Evolutionary conservation across 2,329 filamentous ascomycete genomes (phyloP), one percentile per base, ranked within the genome.

Genomic region (Trichoderma hamatum): DNA sequence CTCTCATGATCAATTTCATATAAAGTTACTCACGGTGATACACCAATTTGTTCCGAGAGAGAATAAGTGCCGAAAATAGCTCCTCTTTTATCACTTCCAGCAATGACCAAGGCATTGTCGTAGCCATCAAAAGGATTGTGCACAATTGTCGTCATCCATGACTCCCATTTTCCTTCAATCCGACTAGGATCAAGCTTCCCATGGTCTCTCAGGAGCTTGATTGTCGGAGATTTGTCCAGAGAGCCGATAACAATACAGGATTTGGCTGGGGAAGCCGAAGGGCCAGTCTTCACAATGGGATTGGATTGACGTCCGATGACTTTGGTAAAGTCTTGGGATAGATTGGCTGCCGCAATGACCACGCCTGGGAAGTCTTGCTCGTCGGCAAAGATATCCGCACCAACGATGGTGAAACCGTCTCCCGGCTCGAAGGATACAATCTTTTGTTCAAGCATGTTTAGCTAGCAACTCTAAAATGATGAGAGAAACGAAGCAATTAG

Each of bases 21-120:
- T 2, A 10, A 16, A 2, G 26, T n/a, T 36, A 34, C 75, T 69
- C 69, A 77, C 72, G 86, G 86, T 0, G 86, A 88, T 13, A 89
- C 85, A 21, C 87, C 87, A 58, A 89, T 88, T 70, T 89, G 86
- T 72, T 89, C 86, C 0, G 85, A 87, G 24, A 90, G 74, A 62
- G 86, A 85, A 73, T 89, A 89, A 19, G 88, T 78, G 14, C 87
- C 87, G 67, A 85, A 89, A 21, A 89, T 87, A 0, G 85, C 82
- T n/a, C 86, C 87, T 72, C 88, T 80, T 36, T 86, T 86, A 70
- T 89, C 86, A 71, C 84, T 87, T 3, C 85, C 87, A 46, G 83
- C 84, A 75, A 89, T 86, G 24, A 88, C 83, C 19, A 89, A 76
- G 0, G 85, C 85, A 58, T 81, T 76, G 1, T 79, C 74, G 9